A percentile compares a stretch with the other conserved stretches of the same genome.
phyloP scores from a whole-genome alignment of 2,329 filamentous ascomycete species.

The Fusarium dlaminii region DNA sequence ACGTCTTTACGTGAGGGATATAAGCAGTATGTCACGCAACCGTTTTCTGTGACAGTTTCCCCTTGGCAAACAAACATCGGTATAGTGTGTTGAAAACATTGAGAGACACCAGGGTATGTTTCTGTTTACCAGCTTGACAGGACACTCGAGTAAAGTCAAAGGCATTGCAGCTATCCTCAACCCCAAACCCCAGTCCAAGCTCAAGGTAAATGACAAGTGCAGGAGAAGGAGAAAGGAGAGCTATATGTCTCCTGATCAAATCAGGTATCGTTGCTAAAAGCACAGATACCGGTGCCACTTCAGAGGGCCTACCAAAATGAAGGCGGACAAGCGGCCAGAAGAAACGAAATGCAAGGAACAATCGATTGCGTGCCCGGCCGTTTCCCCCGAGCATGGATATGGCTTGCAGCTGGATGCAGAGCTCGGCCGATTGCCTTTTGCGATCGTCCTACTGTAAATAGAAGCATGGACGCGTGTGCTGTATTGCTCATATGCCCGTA shows the following conservation, averaged over 20 bases:
- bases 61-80: neutral
- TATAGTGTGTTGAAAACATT: neutral
- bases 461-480: conserved; percentile 20
- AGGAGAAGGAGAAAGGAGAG: conserved; percentile 22
- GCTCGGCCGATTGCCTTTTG: conserved; percentile 20
- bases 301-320: conserved; percentile 22
- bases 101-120: neutral
- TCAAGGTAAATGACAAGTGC: neutral
- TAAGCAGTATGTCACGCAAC: neutral
- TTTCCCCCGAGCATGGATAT: conserved; percentile 22
- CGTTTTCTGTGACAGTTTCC: neutral
- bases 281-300: conserved; percentile 13
- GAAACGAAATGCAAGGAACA: conserved; percentile 31
- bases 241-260: conserved; percentile 27
- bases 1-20: neutral
- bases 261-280: conserved; percentile 12
- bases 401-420: conserved; percentile 14
- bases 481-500: neutral
- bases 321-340: conserved; percentile 19
- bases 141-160: neutral
- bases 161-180: neutral
- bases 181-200: neutral
- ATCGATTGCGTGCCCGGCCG: conserved; percentile 29
- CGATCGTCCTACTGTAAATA: conserved; percentile 23
- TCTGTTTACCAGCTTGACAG: neutral